Evolutionary conservation across 352 stramenopile species (phyloP).

Genomic region (Phytopythium chamaehyphon): DNA sequence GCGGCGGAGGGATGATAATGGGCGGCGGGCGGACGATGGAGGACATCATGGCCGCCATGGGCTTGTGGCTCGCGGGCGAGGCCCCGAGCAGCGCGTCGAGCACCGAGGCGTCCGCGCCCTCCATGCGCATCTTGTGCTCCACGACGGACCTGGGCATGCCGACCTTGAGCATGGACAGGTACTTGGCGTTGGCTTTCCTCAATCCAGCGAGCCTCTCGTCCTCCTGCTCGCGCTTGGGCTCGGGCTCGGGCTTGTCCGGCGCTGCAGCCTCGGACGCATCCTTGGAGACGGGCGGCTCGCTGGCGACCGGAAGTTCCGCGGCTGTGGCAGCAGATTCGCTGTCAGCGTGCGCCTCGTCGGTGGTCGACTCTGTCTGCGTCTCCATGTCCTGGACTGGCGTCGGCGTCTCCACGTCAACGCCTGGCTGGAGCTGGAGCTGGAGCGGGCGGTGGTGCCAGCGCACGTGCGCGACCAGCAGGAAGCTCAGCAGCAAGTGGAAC

Average conservation of each 20-base stretch:
- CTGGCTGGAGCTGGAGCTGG: slow-evolving; percentile 13
- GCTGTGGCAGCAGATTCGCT: not conserved
- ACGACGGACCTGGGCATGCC: slow-evolving; percentile 58
- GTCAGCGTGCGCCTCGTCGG: not conserved
- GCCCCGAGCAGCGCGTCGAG: slow-evolving; percentile 45
- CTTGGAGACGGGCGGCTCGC: slow-evolving; percentile 1
- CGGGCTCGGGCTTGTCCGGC: not conserved
- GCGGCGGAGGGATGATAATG: slow-evolving; percentile 25
- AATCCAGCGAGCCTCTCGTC: slow-evolving; percentile 25
- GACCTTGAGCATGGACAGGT: slow-evolving; percentile 83
- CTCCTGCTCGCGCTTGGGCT: slow-evolving; percentile 3
- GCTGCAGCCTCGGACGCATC: not conserved
- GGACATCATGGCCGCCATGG: slow-evolving; percentile 10
- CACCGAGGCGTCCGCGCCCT: slow-evolving; percentile 50
- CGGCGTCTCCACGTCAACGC: slow-evolving; percentile 8
- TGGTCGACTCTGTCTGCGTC: slow-evolving; percentile 3
- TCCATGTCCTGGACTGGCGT: not conserved
- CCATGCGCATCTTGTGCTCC: slow-evolving; percentile 64
- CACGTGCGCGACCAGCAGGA: slow-evolving; percentile 34
- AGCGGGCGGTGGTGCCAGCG: slow-evolving; percentile 30
- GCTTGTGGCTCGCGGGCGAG: slow-evolving; percentile 1
- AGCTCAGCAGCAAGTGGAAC: slow-evolving; percentile 35
- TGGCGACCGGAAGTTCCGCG: no score
- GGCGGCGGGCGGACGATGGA: slow-evolving; percentile 24
- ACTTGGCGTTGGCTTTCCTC: slow-evolving; percentile 29